Percentiles rank a stretch among this genome's conserved stretches.
Evolutionary conservation across 345 rosid genomes (phyloP).

Genomic region (Pistacia vera): DNA sequence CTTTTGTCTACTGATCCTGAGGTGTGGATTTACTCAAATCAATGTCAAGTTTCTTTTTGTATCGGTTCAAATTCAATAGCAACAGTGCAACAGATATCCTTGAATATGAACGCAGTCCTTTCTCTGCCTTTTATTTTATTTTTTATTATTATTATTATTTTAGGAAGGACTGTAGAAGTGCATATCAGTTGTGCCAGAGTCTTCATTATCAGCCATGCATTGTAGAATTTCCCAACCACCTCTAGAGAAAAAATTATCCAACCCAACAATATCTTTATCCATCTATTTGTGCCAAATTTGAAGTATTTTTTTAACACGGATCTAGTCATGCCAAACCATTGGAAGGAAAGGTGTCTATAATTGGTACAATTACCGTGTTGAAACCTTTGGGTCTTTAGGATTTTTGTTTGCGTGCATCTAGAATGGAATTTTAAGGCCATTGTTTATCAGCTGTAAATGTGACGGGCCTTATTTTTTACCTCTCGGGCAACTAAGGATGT

Average conservation of each 20-base stretch:
- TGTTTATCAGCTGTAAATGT: neutral
- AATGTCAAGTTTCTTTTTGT: neutral
- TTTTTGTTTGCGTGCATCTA: neutral
- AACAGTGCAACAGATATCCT: neutral
- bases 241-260: neutral
- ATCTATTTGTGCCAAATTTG: neutral
- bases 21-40: conserved; percentile 45
- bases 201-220: neutral
- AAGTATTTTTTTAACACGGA: neutral
- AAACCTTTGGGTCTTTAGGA: conserved; percentile 2
- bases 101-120: neutral
- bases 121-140: neutral
- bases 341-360: neutral
- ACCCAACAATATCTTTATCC: conserved; percentile 2
- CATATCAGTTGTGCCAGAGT: neutral
- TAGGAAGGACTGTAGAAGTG: neutral
- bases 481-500: conserved; percentile 98
- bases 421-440: neutral
- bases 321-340: neutral
- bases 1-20: conserved; percentile 98
- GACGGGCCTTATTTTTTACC: conserved; percentile 15
- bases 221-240: neutral
- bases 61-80: neutral
- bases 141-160: no score
- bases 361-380: neutral